Conservation (phyloP, 805 yeast genomes). For the Myxozyma melibiosi region DNA sequence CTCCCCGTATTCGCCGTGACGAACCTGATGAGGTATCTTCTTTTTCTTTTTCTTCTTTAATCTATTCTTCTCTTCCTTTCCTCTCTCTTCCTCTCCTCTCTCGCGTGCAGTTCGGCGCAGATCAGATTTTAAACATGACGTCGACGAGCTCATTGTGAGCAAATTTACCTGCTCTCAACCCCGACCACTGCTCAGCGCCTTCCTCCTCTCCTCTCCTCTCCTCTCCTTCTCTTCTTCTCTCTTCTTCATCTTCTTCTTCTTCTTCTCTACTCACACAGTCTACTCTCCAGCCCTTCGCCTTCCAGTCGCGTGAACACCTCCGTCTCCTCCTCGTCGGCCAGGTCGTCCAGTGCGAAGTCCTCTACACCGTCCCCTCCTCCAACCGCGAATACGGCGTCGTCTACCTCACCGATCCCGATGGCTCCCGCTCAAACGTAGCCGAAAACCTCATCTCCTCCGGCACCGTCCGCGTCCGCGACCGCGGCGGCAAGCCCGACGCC, state of each 20-base stretch:
- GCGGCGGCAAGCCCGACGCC: constrained; percentile 14
- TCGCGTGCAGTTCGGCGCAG: background rate
- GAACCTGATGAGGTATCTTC: constrained; percentile 36
- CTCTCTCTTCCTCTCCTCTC: background rate
- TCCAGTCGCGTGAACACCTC: constrained; percentile 62
- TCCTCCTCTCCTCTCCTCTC: background rate
- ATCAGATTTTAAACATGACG: background rate
- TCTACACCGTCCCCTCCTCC: constrained; percentile 52
- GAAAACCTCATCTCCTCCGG: constrained; percentile 62
- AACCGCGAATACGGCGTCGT: constrained; percentile 72
- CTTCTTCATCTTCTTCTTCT: background rate
- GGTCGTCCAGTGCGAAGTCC: constrained; percentile 57
- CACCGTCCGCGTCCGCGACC: constrained; percentile 60
- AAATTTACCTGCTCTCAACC: constrained; percentile 9
- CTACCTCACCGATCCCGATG: constrained; percentile 53
- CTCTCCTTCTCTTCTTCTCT: background rate
- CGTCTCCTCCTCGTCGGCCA: constrained; percentile 67
- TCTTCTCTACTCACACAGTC: background rate
- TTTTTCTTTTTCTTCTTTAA: background rate
- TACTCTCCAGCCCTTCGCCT: constrained; percentile 52
- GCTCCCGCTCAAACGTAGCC: constrained; percentile 54
- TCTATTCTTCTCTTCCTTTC: background rate
- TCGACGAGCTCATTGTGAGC: constrained; percentile 17
- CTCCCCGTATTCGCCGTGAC: constrained; percentile 51
- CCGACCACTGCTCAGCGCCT: background rate